Conservation (phyloP, 1,284 basidiomycete genomes). For the Cystobasidiaceae sp. region DNA sequence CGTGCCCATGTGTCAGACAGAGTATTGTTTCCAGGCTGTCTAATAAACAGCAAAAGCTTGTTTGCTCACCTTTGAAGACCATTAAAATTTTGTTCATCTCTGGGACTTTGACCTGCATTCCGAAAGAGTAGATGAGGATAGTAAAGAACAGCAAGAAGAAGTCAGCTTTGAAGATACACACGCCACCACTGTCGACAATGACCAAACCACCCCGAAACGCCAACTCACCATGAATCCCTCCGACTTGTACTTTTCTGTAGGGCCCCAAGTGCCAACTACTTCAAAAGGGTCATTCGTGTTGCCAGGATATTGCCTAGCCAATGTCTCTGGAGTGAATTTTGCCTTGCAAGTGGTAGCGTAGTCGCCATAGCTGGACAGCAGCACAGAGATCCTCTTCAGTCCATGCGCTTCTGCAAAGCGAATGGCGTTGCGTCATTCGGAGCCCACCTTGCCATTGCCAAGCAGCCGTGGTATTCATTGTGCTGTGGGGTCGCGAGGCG, state of each 20-base stretch:
- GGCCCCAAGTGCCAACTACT: constrained; percentile 24
- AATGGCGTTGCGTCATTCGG: too few relatives aligned
- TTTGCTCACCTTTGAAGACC: constrained; percentile 30
- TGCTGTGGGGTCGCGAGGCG: neutral
- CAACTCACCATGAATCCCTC: constrained; percentile 27
- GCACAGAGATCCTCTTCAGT: too few relatives aligned
- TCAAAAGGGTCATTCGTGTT: constrained; percentile 29
- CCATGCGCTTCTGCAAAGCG: too few relatives aligned
- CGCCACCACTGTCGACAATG: neutral
- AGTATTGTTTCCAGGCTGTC: too few relatives aligned
- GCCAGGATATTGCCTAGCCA: constrained; percentile 30
- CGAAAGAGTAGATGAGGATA: too few relatives aligned
- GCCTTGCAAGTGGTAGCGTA: constrained; percentile 22
- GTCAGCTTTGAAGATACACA: too few relatives aligned
- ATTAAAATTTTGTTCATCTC: constrained; percentile 25
- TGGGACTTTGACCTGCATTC: neutral
- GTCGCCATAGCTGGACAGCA: too few relatives aligned
- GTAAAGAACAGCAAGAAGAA: too few relatives aligned
- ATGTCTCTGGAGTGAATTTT: constrained; percentile 23
- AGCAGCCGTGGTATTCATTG: constrained; percentile 12
- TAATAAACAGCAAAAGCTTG: too few relatives aligned
- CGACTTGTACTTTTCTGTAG: constrained; percentile 12
- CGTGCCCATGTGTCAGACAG: too few relatives aligned
- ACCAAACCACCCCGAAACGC: too few relatives aligned
- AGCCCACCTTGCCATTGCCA: too few relatives aligned